Conservation (phyloP, 2,329 filamentous ascomycete genomes). For the Calonectria henricotiae region DNA sequence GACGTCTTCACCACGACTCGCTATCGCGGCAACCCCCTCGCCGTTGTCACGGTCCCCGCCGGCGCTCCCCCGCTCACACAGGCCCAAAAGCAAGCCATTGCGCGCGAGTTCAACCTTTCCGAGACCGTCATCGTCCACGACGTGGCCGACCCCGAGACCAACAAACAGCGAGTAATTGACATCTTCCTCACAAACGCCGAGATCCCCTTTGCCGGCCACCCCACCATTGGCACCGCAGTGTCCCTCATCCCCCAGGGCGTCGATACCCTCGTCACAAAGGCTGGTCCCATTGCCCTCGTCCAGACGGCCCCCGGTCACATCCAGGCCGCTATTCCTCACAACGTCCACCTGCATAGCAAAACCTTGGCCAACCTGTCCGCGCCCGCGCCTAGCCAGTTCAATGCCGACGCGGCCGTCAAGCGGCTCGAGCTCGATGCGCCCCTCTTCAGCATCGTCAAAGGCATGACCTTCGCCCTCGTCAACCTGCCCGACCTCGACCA, state of each 20-base stretch:
- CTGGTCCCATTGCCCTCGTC: constrained; percentile 70
- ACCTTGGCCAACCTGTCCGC: constrained; percentile 57
- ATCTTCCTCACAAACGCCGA: constrained; percentile 73
- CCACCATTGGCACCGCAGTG: constrained; percentile 72
- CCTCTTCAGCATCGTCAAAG: constrained; percentile 77
- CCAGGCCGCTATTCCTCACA: constrained; percentile 77
- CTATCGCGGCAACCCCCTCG: constrained; percentile 74
- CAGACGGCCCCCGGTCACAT: constrained; percentile 63
- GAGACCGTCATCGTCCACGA: constrained; percentile 77
- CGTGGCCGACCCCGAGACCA: constrained; percentile 53
- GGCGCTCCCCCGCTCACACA: constrained; percentile 62
- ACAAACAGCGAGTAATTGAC: constrained; percentile 64
- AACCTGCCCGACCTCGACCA: constrained; percentile 74
- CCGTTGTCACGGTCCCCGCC: constrained; percentile 70
- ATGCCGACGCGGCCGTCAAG: constrained; percentile 52
- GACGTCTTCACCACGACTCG: constrained; percentile 72
- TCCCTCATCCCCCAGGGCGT: constrained; percentile 63
- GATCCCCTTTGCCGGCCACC: constrained; percentile 76
- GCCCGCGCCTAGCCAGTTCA: constrained; percentile 51
- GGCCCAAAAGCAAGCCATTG: constrained; percentile 72
- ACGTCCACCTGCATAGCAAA: constrained; percentile 73
- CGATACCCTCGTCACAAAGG: constrained; percentile 68
- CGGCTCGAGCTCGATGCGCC: constrained; percentile 63
- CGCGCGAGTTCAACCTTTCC: constrained; percentile 76
- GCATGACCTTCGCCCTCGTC: constrained; percentile 82